Percentiles rank a stretch among this genome's conserved stretches.
Conservation (phyloP, 306 rosid species). For the Oemleria cerasiformis region DNA sequence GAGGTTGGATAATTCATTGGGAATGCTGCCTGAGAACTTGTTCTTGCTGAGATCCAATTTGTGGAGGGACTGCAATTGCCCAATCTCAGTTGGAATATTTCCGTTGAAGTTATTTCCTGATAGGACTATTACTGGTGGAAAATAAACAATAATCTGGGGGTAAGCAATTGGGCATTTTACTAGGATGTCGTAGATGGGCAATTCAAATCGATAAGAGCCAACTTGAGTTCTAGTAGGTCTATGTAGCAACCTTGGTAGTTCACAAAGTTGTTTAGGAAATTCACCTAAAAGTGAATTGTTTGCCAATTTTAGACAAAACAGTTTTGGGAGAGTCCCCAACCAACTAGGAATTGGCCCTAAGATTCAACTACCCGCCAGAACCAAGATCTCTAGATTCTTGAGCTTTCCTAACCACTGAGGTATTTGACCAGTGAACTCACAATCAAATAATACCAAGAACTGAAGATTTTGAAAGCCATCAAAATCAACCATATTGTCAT, state of each 20-base stretch:
- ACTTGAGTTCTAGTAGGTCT: not conserved
- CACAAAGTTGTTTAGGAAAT: not conserved
- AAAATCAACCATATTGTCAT: not conserved
- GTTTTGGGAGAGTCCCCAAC: not conserved
- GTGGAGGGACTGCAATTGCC: not conserved
- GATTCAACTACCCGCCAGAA: not conserved
- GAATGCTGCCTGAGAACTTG: not conserved
- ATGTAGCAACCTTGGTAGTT: not conserved
- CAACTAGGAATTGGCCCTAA: not conserved
- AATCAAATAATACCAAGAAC: fast-evolving
- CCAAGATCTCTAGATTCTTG: not conserved
- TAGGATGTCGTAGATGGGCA: not conserved
- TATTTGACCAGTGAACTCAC: not conserved
- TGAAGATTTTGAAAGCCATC: not conserved
- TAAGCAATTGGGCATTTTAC: no score
- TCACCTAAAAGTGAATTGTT: not conserved
- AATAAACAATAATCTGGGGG: not conserved
- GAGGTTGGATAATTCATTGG: not conserved
- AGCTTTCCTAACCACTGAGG: not conserved
- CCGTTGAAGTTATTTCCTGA: not conserved
- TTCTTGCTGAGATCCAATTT: not conserved
- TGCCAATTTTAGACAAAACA: not conserved
- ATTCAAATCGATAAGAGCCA: not conserved
- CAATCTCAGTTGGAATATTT: not conserved
- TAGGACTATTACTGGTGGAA: not conserved